Percentiles rank a stretch among this genome's conserved stretches.
These are phyloP conservation scores for Cryptosporidium viatorum DNA, from an alignment of 169 alveolate genomes.

Conservation along the genomic window DNA sequence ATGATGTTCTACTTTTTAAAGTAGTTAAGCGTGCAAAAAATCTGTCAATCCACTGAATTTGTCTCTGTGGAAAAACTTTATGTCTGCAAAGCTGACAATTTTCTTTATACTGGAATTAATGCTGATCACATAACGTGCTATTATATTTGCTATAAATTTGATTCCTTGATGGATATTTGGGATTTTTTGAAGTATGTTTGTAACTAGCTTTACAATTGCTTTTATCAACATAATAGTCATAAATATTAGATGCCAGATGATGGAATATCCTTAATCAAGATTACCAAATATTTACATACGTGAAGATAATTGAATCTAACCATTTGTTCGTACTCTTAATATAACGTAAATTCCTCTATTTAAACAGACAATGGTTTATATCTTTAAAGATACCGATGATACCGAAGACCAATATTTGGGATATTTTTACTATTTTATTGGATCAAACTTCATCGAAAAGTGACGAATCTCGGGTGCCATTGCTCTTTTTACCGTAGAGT, in stretches of 20 bases:
- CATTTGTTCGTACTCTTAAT: background rate
- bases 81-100: conserved; percentile 69
- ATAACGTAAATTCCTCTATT: too few relatives aligned
- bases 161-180: background rate
- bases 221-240: too few relatives aligned
- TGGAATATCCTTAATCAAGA: background rate
- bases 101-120: conserved; percentile 2
- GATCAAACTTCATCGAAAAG: conserved; percentile 75
- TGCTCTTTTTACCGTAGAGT: conserved; percentile 49
- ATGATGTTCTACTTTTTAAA: conserved; percentile 28
- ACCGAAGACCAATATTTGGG: conserved; percentile 73
- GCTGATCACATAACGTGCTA: background rate
- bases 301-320: too few relatives aligned
- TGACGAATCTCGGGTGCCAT: conserved; percentile 76
- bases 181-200: too few relatives aligned
- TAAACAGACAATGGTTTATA: too few relatives aligned
- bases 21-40: conserved; percentile 26
- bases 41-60: conserved; percentile 76
- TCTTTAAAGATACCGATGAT: conserved; percentile 25
- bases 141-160: background rate
- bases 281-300: too few relatives aligned
- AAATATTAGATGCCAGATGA: background rate
- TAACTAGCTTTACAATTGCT: too few relatives aligned
- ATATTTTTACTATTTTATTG: conserved; percentile 1
- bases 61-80: conserved; percentile 32